Percentiles rank a stretch among this genome's conserved stretches.
These are phyloP conservation scores for Exophiala oligosperma DNA, from an alignment of 2,329 filamentous ascomycete genomes.

Conservation along the genomic window DNA sequence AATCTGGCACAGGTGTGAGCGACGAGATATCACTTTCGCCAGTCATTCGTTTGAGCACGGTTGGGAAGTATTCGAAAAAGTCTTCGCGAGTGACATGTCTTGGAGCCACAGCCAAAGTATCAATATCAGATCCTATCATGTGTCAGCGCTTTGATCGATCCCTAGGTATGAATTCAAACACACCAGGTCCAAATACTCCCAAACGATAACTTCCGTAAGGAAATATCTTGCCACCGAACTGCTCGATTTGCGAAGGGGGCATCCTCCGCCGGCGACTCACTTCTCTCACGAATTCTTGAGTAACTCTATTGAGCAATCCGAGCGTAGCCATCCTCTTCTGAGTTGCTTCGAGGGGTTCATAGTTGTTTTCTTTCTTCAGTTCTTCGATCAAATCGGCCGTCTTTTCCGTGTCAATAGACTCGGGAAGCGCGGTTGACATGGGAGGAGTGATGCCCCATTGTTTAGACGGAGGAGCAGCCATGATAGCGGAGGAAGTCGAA, in stretches of 20 bases:
- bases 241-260: conserved; percentile 74
- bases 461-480: conserved; percentile 29
- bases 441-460: conserved; percentile 79
- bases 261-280: conserved; percentile 74
- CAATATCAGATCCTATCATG: conserved; percentile 81
- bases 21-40: conserved; percentile 78
- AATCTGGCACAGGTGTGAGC: conserved; percentile 80
- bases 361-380: conserved; percentile 85
- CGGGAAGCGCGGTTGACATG: conserved; percentile 76
- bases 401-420: conserved; percentile 70
- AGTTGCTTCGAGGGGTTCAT: conserved; percentile 80
- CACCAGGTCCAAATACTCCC: conserved; percentile 83
- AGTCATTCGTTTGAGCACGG: conserved; percentile 73
- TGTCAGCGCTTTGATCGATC: background rate
- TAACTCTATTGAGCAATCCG: conserved; percentile 72
- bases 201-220: conserved; percentile 95
- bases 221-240: conserved; percentile 88
- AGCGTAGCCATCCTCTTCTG: conserved; percentile 76
- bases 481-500: background rate
- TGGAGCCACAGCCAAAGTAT: conserved; percentile 89
- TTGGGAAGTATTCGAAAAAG: conserved; percentile 89
- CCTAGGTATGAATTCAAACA: conserved; percentile 21
- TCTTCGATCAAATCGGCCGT: conserved; percentile 81
- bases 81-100: conserved; percentile 86
- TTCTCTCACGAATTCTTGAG: conserved; percentile 80